Conservation (phyloP, 371 early-diverging fungal species). For the Phascolomyces articulosus region DNA sequence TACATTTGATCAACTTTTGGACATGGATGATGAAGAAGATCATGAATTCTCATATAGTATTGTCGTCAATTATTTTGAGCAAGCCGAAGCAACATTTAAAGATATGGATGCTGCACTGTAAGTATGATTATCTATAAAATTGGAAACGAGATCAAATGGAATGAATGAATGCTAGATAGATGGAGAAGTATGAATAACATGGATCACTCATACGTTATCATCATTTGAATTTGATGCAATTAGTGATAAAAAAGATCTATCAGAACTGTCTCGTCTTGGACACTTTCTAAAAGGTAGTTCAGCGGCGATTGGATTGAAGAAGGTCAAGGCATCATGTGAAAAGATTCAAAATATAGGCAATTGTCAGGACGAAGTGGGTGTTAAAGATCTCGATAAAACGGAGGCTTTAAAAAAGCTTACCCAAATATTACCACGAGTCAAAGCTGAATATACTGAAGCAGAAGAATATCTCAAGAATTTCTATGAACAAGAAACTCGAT, state of each 20-base stretch:
- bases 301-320: conserved; percentile 84
- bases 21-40: conserved; percentile 85
- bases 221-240: no score
- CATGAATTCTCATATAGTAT: conserved; percentile 74
- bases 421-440: conserved; percentile 62
- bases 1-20: conserved; percentile 79
- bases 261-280: conserved; percentile 76
- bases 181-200: no score
- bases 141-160: no score
- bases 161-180: neutral
- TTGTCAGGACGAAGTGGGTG: conserved; percentile 68
- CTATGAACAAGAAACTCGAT: conserved; percentile 60
- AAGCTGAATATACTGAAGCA: conserved; percentile 78
- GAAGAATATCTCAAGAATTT: conserved; percentile 74
- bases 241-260: conserved; percentile 71
- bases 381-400: conserved; percentile 48
- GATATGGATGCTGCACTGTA: conserved; percentile 74
- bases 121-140: conserved; percentile 24
- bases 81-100: conserved; percentile 71
- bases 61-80: conserved; percentile 76
- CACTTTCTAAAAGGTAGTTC: conserved; percentile 94
- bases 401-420: conserved; percentile 69
- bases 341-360: conserved; percentile 87
- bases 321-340: conserved; percentile 84
- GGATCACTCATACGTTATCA: neutral